Base-by-base conservation (phyloP, 2,329 filamentous ascomycete genomes). In the Exophiala sp. region DNA sequence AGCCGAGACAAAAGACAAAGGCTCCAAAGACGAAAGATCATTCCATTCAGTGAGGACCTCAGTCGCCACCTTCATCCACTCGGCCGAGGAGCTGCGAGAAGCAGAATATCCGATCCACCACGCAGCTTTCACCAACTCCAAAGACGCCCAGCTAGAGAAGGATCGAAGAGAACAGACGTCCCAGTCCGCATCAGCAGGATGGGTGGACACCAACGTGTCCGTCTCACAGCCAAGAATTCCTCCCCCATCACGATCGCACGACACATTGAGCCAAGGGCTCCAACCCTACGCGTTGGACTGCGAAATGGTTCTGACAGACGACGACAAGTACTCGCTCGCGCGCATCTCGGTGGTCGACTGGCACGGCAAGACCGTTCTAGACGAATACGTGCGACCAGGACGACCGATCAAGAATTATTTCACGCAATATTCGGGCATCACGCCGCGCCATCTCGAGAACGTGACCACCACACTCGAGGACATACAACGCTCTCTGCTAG, bases 221-320 rank as follows among this genome's bases (percentile, higher is more conserved):
- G 89, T 46, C 81, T 95, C 51, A 13, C 9, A 35, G 7, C 43
- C 53, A 3, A 23, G 19, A 13, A 18, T 23, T 13, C n/a, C 40
- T 8, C 2, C 48, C 3, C 21, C 51, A 35, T 23, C 47, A 5
- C 9, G 46, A 38, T 21, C 22, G 14, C 16, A n/a, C 11, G 55
- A 59, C 34, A 18, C 40, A 23, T 72, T 95, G 50, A 94, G 88
- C 0, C 87, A 81, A 23, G 93, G 90, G 29, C 81, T 88, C 55
- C 78, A 84, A 30, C 73, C 96, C 9, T 73, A 94, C 42, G 85
- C 88, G 1, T 74, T 98, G 47, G 93, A 98, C 66, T 98, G 93
- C 69, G 93, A 98, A 69, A 98, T 98, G 93, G 95, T 90, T 66
- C 83, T 88, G 70, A 94, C 89, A 2, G 86, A 83, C 52, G 81